Percentiles rank a stretch among this genome's conserved stretches.
Evolutionary conservation across 1,284 basidiomycete species (phyloP).

Genomic region (Mrakiaceae sp.): DNA sequence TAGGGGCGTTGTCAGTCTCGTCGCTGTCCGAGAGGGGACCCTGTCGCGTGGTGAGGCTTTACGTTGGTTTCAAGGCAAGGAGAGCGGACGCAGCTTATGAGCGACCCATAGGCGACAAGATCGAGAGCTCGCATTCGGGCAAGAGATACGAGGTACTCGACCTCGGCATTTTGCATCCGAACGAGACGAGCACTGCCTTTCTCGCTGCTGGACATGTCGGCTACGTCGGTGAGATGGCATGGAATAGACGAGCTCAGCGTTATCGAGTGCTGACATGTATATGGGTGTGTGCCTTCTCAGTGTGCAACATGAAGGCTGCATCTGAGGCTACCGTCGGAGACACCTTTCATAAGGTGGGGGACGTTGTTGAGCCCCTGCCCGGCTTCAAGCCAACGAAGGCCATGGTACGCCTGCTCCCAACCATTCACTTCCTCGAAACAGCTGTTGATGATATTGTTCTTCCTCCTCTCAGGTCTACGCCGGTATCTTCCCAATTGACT

Average conservation of each 20-base stretch:
- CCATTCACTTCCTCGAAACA: not conserved
- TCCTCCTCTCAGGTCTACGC: conserved; percentile 65
- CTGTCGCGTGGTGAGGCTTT: conserved; percentile 39
- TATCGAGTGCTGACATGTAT: too few species aligned
- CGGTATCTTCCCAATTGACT: conserved; percentile 88
- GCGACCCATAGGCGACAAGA: conserved; percentile 59
- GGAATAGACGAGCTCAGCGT: too few species aligned
- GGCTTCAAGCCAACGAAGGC: conserved; percentile 87
- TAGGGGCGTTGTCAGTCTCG: conserved; percentile 86
- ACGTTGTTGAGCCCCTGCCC: conserved; percentile 70
- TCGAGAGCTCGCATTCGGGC: conserved; percentile 70
- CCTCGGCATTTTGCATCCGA: conserved; percentile 84
- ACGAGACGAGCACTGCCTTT: conserved; percentile 58
- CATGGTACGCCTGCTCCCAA: conserved; percentile 50
- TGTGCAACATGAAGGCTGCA: conserved; percentile 91
- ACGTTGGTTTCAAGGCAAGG: conserved; percentile 27
- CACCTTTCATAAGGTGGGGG: conserved; percentile 70
- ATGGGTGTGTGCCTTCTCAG: conserved; percentile 16
- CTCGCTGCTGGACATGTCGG: conserved; percentile 84
- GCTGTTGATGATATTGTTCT: not conserved
- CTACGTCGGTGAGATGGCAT: conserved; percentile 41
- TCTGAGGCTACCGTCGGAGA: conserved; percentile 71
- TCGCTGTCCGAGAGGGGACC: conserved; percentile 55
- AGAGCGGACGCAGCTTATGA: conserved; percentile 7
- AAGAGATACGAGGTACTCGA: conserved; percentile 90